Percentiles rank a stretch among this genome's conserved stretches.
Evolutionary conservation across 1,284 basidiomycete species (phyloP).

Genomic region (Cryptococcus maquisensis): DNA sequence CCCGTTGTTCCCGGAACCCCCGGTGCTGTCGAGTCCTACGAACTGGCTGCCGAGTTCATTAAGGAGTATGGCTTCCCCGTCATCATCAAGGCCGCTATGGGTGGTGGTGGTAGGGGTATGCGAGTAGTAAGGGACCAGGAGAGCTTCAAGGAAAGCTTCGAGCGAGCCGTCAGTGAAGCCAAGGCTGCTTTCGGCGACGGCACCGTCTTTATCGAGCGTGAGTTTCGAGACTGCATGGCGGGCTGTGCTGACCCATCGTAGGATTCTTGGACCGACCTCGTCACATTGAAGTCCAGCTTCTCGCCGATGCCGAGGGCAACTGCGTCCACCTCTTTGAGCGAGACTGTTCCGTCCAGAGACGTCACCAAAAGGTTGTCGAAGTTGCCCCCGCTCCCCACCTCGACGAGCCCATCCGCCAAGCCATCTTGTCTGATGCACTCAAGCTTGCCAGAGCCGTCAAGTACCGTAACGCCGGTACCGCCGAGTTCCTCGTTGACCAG

Average conservation of each 20-base stretch:
- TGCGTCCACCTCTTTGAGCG: slow-evolving; percentile 96
- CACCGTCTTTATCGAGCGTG: slow-evolving; percentile 94
- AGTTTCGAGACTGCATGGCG: slow-evolving; percentile 13
- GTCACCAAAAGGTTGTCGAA: slow-evolving; percentile 99
- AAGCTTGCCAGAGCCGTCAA: slow-evolving; percentile 87
- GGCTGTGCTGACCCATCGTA: slow-evolving; percentile 2
- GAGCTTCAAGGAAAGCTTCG: slow-evolving; percentile 84
- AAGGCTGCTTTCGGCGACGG: slow-evolving; percentile 96
- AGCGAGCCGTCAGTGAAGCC: slow-evolving; percentile 91
- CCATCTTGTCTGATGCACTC: slow-evolving; percentile 86
- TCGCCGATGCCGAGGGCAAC: slow-evolving; percentile 88
- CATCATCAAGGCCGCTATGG: slow-evolving; percentile 98
- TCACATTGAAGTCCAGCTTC: slow-evolving; percentile 94
- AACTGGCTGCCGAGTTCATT: slow-evolving; percentile 82
- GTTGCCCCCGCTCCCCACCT: slow-evolving; percentile 95
- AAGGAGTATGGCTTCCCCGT: slow-evolving; percentile 95
- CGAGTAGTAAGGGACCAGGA: slow-evolving; percentile 90
- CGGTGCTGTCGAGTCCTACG: slow-evolving; percentile 79
- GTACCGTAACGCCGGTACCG: slow-evolving; percentile 95
- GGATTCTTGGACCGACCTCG: slow-evolving; percentile 88
- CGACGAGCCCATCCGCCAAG: slow-evolving; percentile 82
- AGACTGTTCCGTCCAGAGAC: slow-evolving; percentile 95
- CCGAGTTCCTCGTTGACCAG: slow-evolving; percentile 94
- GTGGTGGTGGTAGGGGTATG: slow-evolving; percentile 98
- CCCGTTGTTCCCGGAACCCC: slow-evolving; percentile 98